These are phyloP conservation scores for Stygiomarasmius scandens DNA, from an alignment of 1,284 basidiomycete species.

Conservation along the genomic window DNA sequence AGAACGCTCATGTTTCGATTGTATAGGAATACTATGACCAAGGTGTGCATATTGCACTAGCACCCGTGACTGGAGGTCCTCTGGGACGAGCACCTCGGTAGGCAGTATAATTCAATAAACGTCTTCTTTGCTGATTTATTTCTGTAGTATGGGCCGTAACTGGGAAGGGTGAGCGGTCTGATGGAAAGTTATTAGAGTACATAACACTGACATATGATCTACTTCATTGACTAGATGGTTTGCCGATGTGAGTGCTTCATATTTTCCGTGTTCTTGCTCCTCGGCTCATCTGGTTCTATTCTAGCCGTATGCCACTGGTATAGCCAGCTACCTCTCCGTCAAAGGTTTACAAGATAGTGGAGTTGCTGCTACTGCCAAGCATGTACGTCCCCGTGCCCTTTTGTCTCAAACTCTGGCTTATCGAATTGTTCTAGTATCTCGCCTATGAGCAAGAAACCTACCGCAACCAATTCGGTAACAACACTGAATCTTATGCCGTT, in stretches of 20 bases:
- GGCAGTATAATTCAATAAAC: constrained; percentile 27
- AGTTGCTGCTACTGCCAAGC: constrained; percentile 46
- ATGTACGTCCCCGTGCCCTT: constrained; percentile 4
- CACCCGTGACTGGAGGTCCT: constrained; percentile 39
- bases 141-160: constrained; percentile 54
- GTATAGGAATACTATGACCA: constrained; percentile 38
- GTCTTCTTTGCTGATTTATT: not conserved
- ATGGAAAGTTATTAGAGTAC: not conserved
- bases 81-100: constrained; percentile 30
- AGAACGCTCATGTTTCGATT: not conserved
- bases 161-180: constrained; percentile 52
- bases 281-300: not conserved
- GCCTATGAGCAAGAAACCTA: constrained; percentile 53
- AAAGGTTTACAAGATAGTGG: constrained; percentile 48
- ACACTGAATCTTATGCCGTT: not conserved
- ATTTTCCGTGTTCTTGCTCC: not conserved
- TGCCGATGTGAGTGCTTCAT: constrained; percentile 23
- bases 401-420: not conserved
- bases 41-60: constrained; percentile 57
- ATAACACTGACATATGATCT: too few relatives aligned
- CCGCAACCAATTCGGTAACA: constrained; percentile 26
- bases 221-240: not conserved
- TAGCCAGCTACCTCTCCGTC: constrained; percentile 45
- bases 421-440: not conserved
- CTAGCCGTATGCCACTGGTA: constrained; percentile 45